Evolutionary conservation across 2,329 filamentous ascomycete species (phyloP).

Genomic region (Knufia fluminis): DNA sequence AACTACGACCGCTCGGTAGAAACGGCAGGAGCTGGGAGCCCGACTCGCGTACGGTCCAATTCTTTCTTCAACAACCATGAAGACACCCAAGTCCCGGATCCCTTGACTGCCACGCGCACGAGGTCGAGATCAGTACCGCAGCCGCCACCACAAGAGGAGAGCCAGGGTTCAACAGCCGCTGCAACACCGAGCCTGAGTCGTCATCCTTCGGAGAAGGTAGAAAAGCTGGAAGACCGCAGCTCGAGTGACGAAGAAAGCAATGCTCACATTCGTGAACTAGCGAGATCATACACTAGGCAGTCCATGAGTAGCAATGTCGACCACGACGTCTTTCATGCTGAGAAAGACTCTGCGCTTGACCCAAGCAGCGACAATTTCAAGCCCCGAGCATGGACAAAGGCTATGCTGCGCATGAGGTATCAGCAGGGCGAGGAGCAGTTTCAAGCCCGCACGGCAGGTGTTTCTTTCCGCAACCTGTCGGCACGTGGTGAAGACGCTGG

Average conservation of each 20-base stretch:
- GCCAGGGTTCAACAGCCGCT: neutral
- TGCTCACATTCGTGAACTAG: conserved; percentile 14
- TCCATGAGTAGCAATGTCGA: conserved; percentile 12
- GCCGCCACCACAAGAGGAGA: neutral
- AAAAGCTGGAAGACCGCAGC: conserved; percentile 12
- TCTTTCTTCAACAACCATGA: neutral
- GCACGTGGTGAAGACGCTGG: conserved; percentile 32
- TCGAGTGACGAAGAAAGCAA: conserved; percentile 15
- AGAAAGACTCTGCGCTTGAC: conserved; percentile 31
- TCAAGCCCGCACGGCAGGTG: conserved; percentile 31
- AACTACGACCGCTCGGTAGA: conserved; percentile 8
- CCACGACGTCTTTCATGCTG: conserved; percentile 20
- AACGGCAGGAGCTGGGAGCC: neutral
- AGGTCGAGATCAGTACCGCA: neutral
- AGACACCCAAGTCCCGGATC: neutral
- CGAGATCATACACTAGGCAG: conserved; percentile 18
- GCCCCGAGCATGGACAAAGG: conserved; percentile 39
- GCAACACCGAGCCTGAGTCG: neutral
- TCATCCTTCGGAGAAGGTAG: neutral
- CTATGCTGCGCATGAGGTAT: conserved; percentile 35
- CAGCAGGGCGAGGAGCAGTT: conserved; percentile 29
- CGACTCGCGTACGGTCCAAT: neutral
- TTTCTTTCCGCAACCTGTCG: conserved; percentile 32
- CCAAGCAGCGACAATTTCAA: conserved; percentile 38
- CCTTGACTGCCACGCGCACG: neutral